Percentiles rank a stretch among this genome's conserved stretches.
phyloP scores from a whole-genome alignment of 495 filamentous ascomycete genomes.

The Penicillium chermesinum region DNA sequence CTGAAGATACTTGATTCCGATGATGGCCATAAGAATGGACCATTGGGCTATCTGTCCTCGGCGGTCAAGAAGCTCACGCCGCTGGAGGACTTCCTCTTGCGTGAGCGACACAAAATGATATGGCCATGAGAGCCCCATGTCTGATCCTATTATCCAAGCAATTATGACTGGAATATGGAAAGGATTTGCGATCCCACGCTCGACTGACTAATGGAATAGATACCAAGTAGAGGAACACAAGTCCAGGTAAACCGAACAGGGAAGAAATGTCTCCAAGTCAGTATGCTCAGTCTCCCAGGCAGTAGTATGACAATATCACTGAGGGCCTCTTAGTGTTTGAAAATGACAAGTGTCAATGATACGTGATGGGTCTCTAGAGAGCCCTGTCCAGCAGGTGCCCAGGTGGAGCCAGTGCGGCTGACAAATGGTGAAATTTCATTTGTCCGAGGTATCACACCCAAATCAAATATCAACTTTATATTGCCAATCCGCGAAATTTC shows the following conservation, averaged over 20 bases:
- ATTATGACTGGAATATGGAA: no score
- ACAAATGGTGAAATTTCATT: conserved; percentile 19
- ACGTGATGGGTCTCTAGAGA: no score
- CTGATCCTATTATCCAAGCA: no score
- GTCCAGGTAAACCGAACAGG: no score
- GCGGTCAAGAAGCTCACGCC: conserved; percentile 53
- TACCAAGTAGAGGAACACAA: no score
- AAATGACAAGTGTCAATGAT: conserved; percentile 3
- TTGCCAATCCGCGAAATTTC: not conserved
- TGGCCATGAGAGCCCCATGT: conserved; percentile 48
- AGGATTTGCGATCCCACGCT: no score
- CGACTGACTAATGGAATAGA: no score
- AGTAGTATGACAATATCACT: no score
- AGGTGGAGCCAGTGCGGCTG: conserved; percentile 14
- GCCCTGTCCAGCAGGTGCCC: no score
- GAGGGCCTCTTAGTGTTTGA: no score
- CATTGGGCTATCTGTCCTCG: conserved; percentile 59
- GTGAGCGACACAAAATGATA: conserved; percentile 56
- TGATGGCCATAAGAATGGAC: conserved; percentile 50
- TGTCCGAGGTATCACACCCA: not conserved
- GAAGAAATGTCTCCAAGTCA: no score
- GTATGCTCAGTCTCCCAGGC: no score
- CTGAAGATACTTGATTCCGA: conserved; percentile 27
- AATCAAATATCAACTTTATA: not conserved
- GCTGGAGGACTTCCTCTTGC: conserved; percentile 46